Evolutionary conservation across 2,329 filamentous ascomycete species (phyloP), one percentile per base, ranked within the genome.

Genomic region (Pseudogymnoascus destructans): DNA sequence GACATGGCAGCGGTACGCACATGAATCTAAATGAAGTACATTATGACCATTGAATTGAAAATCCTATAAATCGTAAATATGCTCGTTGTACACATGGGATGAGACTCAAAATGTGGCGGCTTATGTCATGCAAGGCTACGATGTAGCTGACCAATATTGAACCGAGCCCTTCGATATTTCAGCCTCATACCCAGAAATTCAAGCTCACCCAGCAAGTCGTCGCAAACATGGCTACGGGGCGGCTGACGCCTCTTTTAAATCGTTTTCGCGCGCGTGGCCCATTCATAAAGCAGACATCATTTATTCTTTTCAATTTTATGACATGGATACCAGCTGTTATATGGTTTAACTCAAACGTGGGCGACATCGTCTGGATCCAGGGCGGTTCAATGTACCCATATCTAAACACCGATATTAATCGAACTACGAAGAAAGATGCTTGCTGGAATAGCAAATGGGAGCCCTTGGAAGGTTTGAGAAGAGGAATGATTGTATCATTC

Each of bases 331-430:
- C 84, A 0, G 77, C 80, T 11, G 71, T 80, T 55, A 76, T 83
- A 59, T 80, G 79, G 69, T 77, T 86, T 72, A 80, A 84, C 65
- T 73, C 77, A 32, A 75, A 82, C 64, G 76, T 86, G 35, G 79
- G 77, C 19, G 79, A 83, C 63, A 61, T 84, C 46, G 78, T 77
- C 3, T 71, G 73, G 59, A 79, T 87, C 60, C 74, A 75, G 33
- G 84, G 84, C 1, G 70, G 75, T 17, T 89, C 85, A 17, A 93
- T 93, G 88, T 85, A 85, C 58, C 88, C 88, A 1, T 85, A 83
- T 61, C 73, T 92, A 58, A 91, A 91, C 66, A 75, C 81, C 60
- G 79, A 84, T 57, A 83, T 76, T 65, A 75, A 84, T 66, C 75
- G 77, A 65, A 81, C 75, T 60, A 73, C 73, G 62, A 68, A 70